phyloP scores from a whole-genome alignment of 2,329 filamentous ascomycete genomes.

The Apiospora phragmitis region DNA sequence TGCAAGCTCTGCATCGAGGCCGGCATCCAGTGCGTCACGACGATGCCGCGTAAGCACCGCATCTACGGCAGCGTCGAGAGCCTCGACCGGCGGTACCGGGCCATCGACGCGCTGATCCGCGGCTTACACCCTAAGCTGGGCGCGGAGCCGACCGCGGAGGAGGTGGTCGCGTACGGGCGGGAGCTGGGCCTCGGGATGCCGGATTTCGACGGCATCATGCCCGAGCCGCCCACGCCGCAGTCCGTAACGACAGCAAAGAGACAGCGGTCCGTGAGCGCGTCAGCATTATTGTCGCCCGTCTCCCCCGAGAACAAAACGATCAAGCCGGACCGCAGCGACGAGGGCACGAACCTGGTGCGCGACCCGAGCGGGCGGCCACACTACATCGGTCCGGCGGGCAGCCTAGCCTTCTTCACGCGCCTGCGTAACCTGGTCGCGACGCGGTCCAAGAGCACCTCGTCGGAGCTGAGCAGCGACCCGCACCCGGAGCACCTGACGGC shows the following conservation, averaged over 20 bases:
- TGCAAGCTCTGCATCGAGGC: constrained; percentile 40
- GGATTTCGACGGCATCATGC: constrained; percentile 18
- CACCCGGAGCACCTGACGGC: constrained; percentile 2
- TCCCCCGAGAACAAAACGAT: background rate
- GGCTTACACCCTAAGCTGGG: constrained; percentile 41
- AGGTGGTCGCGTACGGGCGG: constrained; percentile 39
- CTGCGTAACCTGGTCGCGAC: constrained; percentile 23
- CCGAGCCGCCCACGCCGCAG: background rate
- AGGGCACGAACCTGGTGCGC: constrained; percentile 18
- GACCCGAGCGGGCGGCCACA: constrained; percentile 24
- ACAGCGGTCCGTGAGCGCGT: background rate
- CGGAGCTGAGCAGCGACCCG: background rate
- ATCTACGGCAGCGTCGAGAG: constrained; percentile 47
- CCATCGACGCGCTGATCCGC: constrained; percentile 41
- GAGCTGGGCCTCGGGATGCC: constrained; percentile 39
- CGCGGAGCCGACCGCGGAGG: constrained; percentile 35
- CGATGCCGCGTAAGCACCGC: constrained; percentile 43
- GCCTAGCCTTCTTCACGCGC: constrained; percentile 21
- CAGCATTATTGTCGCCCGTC: constrained; percentile 8
- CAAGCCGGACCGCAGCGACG: constrained; percentile 5
- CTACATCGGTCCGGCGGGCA: constrained; percentile 26
- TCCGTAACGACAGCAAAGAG: background rate
- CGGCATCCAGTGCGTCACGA: constrained; percentile 41
- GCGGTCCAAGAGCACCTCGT: background rate
- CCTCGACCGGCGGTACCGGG: constrained; percentile 42